Conservation (phyloP, 306 rosid genomes). For the Spatholobus suberectus region DNA sequence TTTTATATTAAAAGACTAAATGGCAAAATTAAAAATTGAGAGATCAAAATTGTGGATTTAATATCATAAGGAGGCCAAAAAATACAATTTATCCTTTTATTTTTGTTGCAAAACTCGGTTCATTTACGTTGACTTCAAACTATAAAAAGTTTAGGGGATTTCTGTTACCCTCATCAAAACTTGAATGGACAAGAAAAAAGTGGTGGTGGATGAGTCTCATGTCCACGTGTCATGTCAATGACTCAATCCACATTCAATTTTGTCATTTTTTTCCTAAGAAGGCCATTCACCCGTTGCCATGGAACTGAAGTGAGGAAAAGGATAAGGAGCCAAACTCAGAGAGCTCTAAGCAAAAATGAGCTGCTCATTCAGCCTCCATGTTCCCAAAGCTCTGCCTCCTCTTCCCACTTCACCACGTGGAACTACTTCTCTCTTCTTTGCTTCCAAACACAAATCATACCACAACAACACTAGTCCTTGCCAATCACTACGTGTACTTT, state of each 20-base stretch:
- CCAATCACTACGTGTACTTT: slow-evolving; percentile 46
- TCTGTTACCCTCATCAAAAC: neutral
- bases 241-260: neutral
- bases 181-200: slow-evolving; percentile 27
- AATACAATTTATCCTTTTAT: too few species aligned
- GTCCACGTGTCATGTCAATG: slow-evolving; percentile 42
- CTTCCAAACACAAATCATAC: slow-evolving; percentile 47
- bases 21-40: too few species aligned
- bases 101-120: neutral
- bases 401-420: slow-evolving; percentile 42
- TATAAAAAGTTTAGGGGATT: neutral
- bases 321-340: slow-evolving; percentile 55
- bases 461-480: slow-evolving; percentile 12
- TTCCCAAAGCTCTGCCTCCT: slow-evolving; percentile 84
- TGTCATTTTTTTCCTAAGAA: neutral
- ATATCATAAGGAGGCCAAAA: too few species aligned
- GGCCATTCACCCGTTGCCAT: slow-evolving; percentile 47
- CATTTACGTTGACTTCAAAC: neutral
- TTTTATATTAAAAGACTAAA: too few species aligned
- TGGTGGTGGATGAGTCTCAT: slow-evolving; percentile 31
- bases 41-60: too few species aligned
- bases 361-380: slow-evolving; percentile 63
- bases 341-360: slow-evolving; percentile 61
- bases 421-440: slow-evolving; percentile 43
- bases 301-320: slow-evolving; percentile 42